These are phyloP conservation scores for Leucoagaricus sp. DNA, from an alignment of 1,284 basidiomycete species.

Conservation along the genomic window DNA sequence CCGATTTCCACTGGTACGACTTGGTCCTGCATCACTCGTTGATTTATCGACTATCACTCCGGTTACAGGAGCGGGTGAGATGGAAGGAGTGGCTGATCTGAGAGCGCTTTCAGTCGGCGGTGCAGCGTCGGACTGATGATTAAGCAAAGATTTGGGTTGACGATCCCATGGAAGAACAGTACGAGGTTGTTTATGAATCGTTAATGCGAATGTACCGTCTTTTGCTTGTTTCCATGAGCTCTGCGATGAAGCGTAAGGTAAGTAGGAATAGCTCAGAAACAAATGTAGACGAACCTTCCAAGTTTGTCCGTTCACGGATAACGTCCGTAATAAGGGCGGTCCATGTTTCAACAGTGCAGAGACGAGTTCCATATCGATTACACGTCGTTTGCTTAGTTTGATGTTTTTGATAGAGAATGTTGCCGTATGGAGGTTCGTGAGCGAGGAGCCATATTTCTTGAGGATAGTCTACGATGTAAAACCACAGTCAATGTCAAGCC, in stretches of 20 bases:
- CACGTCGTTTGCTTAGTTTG: slow-evolving; percentile 19
- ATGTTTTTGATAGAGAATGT: slow-evolving; percentile 28
- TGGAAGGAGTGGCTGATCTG: neutral
- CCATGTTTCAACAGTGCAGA: slow-evolving; percentile 24
- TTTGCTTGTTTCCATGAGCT: slow-evolving; percentile 1
- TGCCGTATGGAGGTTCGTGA: slow-evolving; percentile 10
- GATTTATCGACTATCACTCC: neutral
- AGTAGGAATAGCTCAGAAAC: neutral
- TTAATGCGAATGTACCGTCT: neutral
- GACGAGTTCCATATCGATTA: slow-evolving; percentile 22
- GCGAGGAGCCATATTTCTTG: slow-evolving; percentile 1
- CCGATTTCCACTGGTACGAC: neutral
- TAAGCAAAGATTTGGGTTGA: neutral
- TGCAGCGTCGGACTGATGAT: neutral
- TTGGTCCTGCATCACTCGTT: neutral
- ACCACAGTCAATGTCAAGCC: neutral
- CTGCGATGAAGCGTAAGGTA: neutral
- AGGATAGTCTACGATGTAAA: slow-evolving; percentile 4
- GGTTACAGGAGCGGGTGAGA: neutral
- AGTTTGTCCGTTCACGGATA: slow-evolving; percentile 27
- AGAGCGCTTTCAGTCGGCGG: neutral
- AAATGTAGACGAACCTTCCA: slow-evolving; percentile 32
- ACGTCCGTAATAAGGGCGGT: slow-evolving; percentile 24
- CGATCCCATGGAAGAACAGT: slow-evolving; percentile 6
- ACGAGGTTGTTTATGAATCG: slow-evolving; percentile 1